Evolutionary conservation across 257 asterid species (phyloP), one percentile per base, ranked within the genome.

Genomic region (Penstemon barbatus): DNA sequence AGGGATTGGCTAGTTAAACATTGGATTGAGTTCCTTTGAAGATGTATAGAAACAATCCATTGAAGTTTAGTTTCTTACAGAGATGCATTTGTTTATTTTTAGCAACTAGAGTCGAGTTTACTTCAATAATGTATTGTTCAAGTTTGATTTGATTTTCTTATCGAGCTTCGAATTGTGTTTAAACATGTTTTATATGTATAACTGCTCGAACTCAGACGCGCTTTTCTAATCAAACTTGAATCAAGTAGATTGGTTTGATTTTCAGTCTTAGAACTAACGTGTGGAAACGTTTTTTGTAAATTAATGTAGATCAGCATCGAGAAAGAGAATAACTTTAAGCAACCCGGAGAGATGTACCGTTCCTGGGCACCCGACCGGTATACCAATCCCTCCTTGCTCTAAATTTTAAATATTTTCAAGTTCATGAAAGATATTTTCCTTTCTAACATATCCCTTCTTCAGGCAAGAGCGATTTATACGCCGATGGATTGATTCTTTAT

Each of bases 251-350:
- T 25, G 33, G 33, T 25, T 25, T 25, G 2, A 25, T 25, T 25
- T 25, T 1, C 2, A 45, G 33, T 69, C 51, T 6, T 42, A 37
- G 39, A 1, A 42, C 18, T 42, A 11, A 54, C n/a, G 33, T 2
- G 7, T 36, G 8, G 38, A 61, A 33, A 25, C 8, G 8, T 3
- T 2, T 46, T n/a, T n/a, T 6, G 6, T 52, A 46, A 6, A 46
- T 48, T 77, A 1, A 48, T 77, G 64, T 68, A 86, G 92, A 7
- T 68, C 69, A 61, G 81, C 78, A 86, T 84, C 42, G 81, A 69
- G 58, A 86, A 86, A 74, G 92, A 86, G 79, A 86, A 86, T 77
- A 84, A 86, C 85, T 86, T 86, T 56, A 86, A 86, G 82, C 85
- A 84, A 70, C 86, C 92, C 8, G 92, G 92, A 8, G 89, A 86